These are phyloP conservation scores for Populus ilicifolia DNA, from an alignment of 345 rosid genomes.

Conservation along the genomic window DNA sequence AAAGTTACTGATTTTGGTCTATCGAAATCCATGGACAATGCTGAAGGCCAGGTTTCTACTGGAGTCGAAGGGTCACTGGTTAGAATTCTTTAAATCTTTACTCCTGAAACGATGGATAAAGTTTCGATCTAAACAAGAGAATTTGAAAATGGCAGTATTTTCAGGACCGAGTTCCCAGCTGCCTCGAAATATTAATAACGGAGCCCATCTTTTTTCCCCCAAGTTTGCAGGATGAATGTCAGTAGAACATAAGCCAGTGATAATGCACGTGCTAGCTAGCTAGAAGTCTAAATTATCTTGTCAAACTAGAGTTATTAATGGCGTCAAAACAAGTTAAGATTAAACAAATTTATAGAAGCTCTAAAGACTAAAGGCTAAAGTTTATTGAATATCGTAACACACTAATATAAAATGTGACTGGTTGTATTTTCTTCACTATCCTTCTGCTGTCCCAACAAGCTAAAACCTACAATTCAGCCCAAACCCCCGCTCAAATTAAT, in stretches of 20 bases:
- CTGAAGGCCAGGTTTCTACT: slow-evolving; percentile 21
- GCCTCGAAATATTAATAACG: too few species aligned
- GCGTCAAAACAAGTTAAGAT: background rate
- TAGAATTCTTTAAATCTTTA: background rate
- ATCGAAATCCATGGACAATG: slow-evolving; percentile 20
- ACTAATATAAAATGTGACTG: background rate
- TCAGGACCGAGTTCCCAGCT: too few species aligned
- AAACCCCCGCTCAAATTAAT: too few species aligned
- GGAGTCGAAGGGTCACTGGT: slow-evolving; percentile 35
- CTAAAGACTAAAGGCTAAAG: background rate
- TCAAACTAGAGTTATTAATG: too few species aligned
- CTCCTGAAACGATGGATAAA: background rate
- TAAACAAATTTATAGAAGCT: background rate
- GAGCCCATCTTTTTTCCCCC: too few species aligned
- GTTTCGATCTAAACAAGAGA: background rate
- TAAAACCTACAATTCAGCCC: too few species aligned
- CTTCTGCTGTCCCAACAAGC: too few species aligned
- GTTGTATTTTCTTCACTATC: background rate
- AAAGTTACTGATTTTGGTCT: slow-evolving; percentile 35
- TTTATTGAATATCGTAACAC: background rate
- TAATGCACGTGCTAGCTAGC: too few species aligned
- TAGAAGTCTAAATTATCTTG: too few species aligned
- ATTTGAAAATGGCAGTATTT: too few species aligned
- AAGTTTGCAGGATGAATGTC: too few species aligned
- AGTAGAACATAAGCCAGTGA: too few species aligned